Conservation (phyloP, 192 early-diverging fungal genomes). For the Backusella luteola region DNA sequence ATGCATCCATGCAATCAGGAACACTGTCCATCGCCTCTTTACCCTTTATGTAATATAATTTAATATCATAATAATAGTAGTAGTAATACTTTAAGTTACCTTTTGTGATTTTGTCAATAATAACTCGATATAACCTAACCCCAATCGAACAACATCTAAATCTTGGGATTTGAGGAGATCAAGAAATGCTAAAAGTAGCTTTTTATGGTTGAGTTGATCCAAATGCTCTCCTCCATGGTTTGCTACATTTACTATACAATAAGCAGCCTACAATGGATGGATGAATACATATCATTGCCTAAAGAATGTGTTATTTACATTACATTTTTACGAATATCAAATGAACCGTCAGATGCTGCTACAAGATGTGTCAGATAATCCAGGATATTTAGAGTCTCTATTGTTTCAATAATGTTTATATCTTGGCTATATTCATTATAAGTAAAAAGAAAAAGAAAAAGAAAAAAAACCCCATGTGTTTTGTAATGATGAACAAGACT, state of each 20-base stretch:
- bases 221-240: conserved; percentile 17
- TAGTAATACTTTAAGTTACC: conserved; percentile 2
- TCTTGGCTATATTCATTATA: conserved; percentile 8
- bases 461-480: too few species aligned
- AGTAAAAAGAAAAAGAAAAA: not conserved
- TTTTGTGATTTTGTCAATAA: conserved; percentile 48
- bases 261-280: conserved; percentile 17
- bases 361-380: conserved; percentile 57
- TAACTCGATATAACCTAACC: conserved; percentile 58
- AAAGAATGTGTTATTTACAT: too few species aligned
- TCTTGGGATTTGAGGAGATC: conserved; percentile 66
- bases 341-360: conserved; percentile 49
- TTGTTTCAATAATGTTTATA: conserved; percentile 41
- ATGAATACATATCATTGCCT: not conserved
- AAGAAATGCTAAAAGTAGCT: conserved; percentile 33
- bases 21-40: conserved; percentile 17
- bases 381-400: conserved; percentile 50
- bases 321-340: conserved; percentile 64
- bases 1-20: conserved; percentile 25
- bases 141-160: conserved; percentile 57
- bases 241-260: conserved; percentile 22
- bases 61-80: not conserved
- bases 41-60: not conserved
- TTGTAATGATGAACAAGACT: not conserved
- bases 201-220: conserved; percentile 6